Conservation (phyloP, 768 basidiomycete species). For the Amanita fuliginea region DNA sequence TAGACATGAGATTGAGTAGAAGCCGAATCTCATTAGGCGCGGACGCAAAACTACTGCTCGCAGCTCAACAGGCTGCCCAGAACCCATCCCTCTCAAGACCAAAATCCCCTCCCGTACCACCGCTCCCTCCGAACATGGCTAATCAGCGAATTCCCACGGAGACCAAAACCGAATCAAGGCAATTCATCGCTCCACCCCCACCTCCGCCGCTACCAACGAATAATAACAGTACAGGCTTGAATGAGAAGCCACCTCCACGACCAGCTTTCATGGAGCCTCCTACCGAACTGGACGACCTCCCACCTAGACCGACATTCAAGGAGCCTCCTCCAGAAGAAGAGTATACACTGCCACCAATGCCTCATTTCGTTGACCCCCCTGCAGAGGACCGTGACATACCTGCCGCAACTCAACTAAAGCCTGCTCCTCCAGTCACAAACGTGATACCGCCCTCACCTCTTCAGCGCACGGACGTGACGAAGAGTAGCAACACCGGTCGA, state of each 20-base stretch:
- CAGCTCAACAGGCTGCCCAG: slow-evolving; percentile 55
- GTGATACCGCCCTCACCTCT: slow-evolving; percentile 45
- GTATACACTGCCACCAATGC: slow-evolving; percentile 23
- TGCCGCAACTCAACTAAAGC: slow-evolving; percentile 18
- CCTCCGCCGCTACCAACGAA: slow-evolving; percentile 14
- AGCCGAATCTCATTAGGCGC: slow-evolving; percentile 62
- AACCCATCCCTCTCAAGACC: slow-evolving; percentile 30
- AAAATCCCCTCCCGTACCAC: slow-evolving; percentile 22
- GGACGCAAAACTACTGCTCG: slow-evolving; percentile 60
- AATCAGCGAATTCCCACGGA: not conserved
- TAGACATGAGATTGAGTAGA: slow-evolving; percentile 84
- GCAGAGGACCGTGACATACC: slow-evolving; percentile 33
- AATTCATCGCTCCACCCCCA: slow-evolving; percentile 16
- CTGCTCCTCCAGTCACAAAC: slow-evolving; percentile 23
- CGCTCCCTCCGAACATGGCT: slow-evolving; percentile 15
- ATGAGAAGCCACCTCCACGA: slow-evolving; percentile 23
- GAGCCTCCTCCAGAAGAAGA: slow-evolving; percentile 53
- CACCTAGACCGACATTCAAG: slow-evolving; percentile 40
- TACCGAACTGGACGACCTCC: slow-evolving; percentile 32
- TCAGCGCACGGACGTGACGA: slow-evolving; percentile 22
- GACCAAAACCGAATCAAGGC: not conserved
- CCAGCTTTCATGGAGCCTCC: slow-evolving; percentile 50
- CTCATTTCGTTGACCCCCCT: slow-evolving; percentile 47
- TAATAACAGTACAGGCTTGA: slow-evolving; percentile 10
- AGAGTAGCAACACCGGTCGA: not conserved